Conservation (phyloP, 2,329 filamentous ascomycete species). For the Aspergillus pseudonomiae region DNA sequence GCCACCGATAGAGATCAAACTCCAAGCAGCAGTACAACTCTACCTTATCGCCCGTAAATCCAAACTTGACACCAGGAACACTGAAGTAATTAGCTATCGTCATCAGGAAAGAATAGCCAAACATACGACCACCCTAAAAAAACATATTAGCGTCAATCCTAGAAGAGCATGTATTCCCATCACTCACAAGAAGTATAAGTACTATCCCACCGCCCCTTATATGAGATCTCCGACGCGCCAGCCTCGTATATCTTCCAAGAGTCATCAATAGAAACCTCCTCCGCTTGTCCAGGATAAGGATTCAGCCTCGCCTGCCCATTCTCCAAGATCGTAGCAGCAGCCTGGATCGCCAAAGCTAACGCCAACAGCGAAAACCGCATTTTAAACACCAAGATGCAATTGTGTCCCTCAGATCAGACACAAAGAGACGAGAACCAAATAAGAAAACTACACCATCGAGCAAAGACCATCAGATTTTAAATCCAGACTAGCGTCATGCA, state of each 20-base stretch:
- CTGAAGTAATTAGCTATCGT: conserved; percentile 17
- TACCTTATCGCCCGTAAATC: conserved; percentile 55
- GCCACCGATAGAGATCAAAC: not conserved
- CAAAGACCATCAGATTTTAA: not conserved
- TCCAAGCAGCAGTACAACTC: not conserved
- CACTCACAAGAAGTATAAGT: conserved; percentile 57
- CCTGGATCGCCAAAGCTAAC: conserved; percentile 16
- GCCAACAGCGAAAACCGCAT: not conserved
- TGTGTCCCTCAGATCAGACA: too few relatives aligned
- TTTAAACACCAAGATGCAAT: not conserved
- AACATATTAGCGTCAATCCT: not conserved
- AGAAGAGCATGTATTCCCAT: not conserved
- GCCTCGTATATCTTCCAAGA: conserved; percentile 54
- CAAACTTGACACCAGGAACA: conserved; percentile 58
- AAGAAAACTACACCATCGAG: not conserved
- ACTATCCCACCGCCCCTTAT: conserved; percentile 65
- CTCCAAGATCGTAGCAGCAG: conserved; percentile 42
- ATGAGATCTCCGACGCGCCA: conserved; percentile 58
- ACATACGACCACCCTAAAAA: conserved; percentile 57
- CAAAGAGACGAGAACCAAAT: not conserved
- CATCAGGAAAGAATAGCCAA: not conserved
- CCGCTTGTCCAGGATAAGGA: conserved; percentile 41
- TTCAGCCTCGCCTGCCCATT: conserved; percentile 45
- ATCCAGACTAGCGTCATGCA: not conserved
- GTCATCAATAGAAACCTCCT: conserved; percentile 31